These are phyloP conservation scores for Didymella segeticola DNA, from an alignment of 2,329 filamentous ascomycete species.

Conservation along the genomic window DNA sequence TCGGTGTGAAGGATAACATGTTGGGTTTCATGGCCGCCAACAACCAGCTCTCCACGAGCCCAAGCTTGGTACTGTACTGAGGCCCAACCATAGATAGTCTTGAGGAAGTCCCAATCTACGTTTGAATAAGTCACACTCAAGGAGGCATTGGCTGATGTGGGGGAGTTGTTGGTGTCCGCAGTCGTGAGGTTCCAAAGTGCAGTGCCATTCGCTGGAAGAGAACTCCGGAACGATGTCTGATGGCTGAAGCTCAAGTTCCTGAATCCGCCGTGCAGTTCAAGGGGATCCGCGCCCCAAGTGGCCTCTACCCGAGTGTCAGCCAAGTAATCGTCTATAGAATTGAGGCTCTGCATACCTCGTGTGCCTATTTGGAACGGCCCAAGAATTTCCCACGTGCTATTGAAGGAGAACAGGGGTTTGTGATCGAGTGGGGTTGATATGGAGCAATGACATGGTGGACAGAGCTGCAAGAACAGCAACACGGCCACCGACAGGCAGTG, in stretches of 20 bases:
- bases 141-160: conserved; percentile 43
- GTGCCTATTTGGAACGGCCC: conserved; percentile 67
- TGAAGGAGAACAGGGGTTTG: conserved; percentile 40
- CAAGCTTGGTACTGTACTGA: conserved; percentile 66
- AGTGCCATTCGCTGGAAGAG: conserved; percentile 58
- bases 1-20: conserved; percentile 55
- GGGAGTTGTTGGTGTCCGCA: conserved; percentile 36
- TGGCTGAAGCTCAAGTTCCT: conserved; percentile 53
- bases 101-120: conserved; percentile 62
- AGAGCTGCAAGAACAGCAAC: conserved; percentile 19
- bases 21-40: conserved; percentile 44
- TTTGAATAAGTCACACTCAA: conserved; percentile 57
- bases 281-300: conserved; percentile 65
- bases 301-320: conserved; percentile 54
- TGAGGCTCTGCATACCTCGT: conserved; percentile 54
- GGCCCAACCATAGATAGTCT: conserved; percentile 64
- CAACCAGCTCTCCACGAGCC: conserved; percentile 58
- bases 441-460: conserved; percentile 22
- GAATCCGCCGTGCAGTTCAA: conserved; percentile 63
- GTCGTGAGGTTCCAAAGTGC: conserved; percentile 56
- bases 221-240: conserved; percentile 55
- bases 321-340: conserved; percentile 2
- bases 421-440: conserved; percentile 29
- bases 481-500: conserved; percentile 5
- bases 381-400: conserved; percentile 57